A percentile compares a stretch with the other conserved stretches of the same genome.
Evolutionary conservation across 768 basidiomycete species (phyloP).

Genomic region (Mycena vitilis): DNA sequence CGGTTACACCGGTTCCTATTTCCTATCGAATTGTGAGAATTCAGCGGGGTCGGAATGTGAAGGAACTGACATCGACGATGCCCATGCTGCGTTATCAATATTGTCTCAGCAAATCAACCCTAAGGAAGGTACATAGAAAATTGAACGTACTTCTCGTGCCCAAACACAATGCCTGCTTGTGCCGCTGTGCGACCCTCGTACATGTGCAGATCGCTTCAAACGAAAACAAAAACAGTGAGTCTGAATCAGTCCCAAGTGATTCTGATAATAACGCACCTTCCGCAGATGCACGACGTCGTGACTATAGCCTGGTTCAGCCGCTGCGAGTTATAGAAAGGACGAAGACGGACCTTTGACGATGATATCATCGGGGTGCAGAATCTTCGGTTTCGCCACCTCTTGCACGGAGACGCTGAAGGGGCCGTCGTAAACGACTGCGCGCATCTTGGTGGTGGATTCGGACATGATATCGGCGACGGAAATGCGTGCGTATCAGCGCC

Average conservation of each 20-base stretch:
- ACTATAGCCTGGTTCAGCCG: slow-evolving; percentile 41
- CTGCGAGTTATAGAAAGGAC: background rate
- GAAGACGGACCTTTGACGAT: slow-evolving; percentile 55
- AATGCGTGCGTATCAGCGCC: no score
- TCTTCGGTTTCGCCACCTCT: slow-evolving; percentile 59
- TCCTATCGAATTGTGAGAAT: slow-evolving; percentile 43
- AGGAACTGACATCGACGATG: slow-evolving; percentile 55
- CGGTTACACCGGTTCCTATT: slow-evolving; percentile 57
- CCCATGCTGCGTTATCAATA: slow-evolving; percentile 54
- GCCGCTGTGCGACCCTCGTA: slow-evolving; percentile 67
- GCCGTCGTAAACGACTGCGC: slow-evolving; percentile 65
- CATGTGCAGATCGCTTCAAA: slow-evolving; percentile 62
- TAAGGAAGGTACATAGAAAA: background rate
- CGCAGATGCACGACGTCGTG: slow-evolving; percentile 64
- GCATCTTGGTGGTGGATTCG: slow-evolving; percentile 47
- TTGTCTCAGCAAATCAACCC: background rate
- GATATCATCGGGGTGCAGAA: slow-evolving; percentile 64
- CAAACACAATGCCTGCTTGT: slow-evolving; percentile 59
- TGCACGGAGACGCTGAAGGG: slow-evolving; percentile 60
- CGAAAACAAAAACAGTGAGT: background rate
- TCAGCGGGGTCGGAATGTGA: background rate
- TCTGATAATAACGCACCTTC: slow-evolving; percentile 47
- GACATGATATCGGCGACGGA: no score
- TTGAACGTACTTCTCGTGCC: slow-evolving; percentile 54
- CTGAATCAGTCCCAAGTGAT: background rate